A percentile compares a stretch with the other conserved stretches of the same genome.
phyloP scores from a whole-genome alignment of 768 basidiomycete genomes.

The Gyrodon lividus region DNA sequence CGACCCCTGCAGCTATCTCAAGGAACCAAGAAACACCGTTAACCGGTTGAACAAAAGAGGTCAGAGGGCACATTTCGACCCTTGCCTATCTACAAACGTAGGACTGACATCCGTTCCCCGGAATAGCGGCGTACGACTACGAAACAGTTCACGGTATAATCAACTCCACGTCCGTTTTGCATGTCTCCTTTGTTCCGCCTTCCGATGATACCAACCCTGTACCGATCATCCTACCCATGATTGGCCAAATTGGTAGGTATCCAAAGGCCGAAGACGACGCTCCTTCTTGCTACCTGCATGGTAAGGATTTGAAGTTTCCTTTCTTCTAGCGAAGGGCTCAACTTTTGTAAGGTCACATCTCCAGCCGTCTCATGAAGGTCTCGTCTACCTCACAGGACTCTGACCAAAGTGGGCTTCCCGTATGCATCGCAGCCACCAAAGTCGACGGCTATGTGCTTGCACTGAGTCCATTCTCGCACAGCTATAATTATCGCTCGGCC shows the following conservation, averaged over 20 bases:
- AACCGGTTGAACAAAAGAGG: conserved; percentile 27
- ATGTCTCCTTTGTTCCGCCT: conserved; percentile 24
- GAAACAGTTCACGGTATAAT: conserved; percentile 21
- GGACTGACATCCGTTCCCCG: neutral
- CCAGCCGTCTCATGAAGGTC: conserved; percentile 29
- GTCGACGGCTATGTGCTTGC: conserved; percentile 25
- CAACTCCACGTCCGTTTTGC: conserved; percentile 22
- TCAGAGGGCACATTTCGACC: conserved; percentile 6
- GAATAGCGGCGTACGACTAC: conserved; percentile 21
- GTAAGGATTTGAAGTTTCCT: conserved; percentile 4
- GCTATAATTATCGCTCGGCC: conserved; percentile 28
- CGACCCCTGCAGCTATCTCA: conserved; percentile 39
- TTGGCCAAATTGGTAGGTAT: conserved; percentile 24
- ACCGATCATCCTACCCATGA: conserved; percentile 27
- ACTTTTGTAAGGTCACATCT: conserved; percentile 14
- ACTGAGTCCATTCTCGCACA: conserved; percentile 24
- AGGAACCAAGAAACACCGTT: conserved; percentile 19
- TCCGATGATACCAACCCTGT: conserved; percentile 12
- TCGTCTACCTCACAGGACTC: neutral
- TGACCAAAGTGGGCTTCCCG: conserved; percentile 8
- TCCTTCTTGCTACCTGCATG: conserved; percentile 23
- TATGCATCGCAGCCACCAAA: conserved; percentile 26
- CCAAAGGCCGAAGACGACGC: conserved; percentile 3
- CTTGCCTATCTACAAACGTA: neutral
- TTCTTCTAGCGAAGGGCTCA: neutral